Base-by-base conservation (phyloP, 257 asterid genomes). In the Solanum tarijense region DNA sequence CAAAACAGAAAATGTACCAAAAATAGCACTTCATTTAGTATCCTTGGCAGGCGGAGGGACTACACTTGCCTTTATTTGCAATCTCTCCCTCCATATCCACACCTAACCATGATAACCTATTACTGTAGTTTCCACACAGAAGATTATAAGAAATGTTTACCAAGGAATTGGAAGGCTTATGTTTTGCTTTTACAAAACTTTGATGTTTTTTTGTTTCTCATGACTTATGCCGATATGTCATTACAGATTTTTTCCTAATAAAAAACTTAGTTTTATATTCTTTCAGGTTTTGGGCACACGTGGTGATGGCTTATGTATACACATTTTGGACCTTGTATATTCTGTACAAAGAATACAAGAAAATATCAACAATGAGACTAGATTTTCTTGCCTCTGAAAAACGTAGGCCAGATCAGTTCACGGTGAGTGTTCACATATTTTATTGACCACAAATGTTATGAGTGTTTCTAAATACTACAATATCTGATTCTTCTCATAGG, bases 241-340 rank as follows among this genome's bases (percentile, higher is more conserved):
- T 78, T 78, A 5, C 84, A 41, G 13, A 62, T 25, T 83, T 58
- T 32, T 83, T 73, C 52, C 43, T 12, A 38, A 76, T 36, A 41
- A 23, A 75, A 23, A n/a, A 7, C 83, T 39, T 25, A 5, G 66
- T 79, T 8, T 27, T 27, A 46, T 29, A 18, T 27, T 81, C 43
- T 31, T 88, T 88, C 96, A 97, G 99, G 97, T 92, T 95, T 85
- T 87, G 93, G 92, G 95, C 98, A 35, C 99, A 97, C 88, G 88
- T 97, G 68, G n/a, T 86, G 73, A 96, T 97, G 97, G 98, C 98
- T 43, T 97, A 97, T 85, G 79, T 90, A 85, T 88, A 94, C 36
- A 69, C 87, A 38, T 84, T 88, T 88, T 88, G 90, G 90, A 84
- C 90, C 23, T 74, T 66, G 60, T 73, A 82, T 48, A 62, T 72